Evolutionary conservation across 176 grass and related monocot genomes (phyloP), one percentile per base, ranked within the genome.

Genomic region (Puya raimondii): DNA sequence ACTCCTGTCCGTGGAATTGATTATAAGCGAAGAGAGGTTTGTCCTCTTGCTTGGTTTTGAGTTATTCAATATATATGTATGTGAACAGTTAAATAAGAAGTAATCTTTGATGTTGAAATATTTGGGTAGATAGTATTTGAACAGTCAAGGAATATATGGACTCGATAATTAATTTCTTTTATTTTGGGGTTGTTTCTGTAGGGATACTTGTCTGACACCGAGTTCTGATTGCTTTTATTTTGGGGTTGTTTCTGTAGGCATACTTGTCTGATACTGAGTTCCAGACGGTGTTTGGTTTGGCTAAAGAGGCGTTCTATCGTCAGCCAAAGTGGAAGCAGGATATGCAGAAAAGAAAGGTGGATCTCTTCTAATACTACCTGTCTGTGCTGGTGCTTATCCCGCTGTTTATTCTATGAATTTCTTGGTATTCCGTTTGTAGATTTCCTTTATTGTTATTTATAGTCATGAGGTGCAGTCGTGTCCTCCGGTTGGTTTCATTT

Each of bases 271-370:
- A 92, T 49, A 80, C 79, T 50, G 92, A 91, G 48, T 96, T 96
- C 78, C 79, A 89, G 79, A 87, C 47, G 29, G 73, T 96, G 59
- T 81, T 96, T 50, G 83, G 84, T 11, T 79, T 96, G 70, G 74
- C 83, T 56, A 91, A 87, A 61, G 88, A 87, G 65, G 70, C 81
- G 23, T 96, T 96, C 79, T 91, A 91, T 84, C 64, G 64, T 69
- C 92, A 96, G 51, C 88, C 92, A 54, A 91, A 74, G 51, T 96
- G 92, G 92, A 96, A 96, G 85, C 92, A 96, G 80, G 92, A 96
- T 68, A 73, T 96, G 23, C 88, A 84, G 67, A 96, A 96, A 72
- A 79, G 83, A 71, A 96, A 91, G 83, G 76, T 80, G 26, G 86
- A 89, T 66, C 92, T 96, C 64, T 96, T 96, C 84, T 96, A 73